Evolutionary conservation across 2,329 filamentous ascomycete genomes (phyloP).

Genomic region (Penicillium sp.): DNA sequence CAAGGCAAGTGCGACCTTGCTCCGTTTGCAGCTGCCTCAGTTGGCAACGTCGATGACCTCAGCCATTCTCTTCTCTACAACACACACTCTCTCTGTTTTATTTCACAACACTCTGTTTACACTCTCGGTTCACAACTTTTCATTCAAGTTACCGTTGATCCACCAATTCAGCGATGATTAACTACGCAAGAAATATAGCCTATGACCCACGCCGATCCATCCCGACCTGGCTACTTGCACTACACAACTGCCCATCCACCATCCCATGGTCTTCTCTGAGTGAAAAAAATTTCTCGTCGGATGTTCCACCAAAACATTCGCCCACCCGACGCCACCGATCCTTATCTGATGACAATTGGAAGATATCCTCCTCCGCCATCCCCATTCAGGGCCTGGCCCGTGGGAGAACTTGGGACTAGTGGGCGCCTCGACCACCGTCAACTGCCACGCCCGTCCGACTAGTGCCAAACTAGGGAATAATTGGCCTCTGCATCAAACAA

Average conservation of each 20-base stretch:
- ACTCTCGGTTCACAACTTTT: no score
- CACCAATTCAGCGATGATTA: not conserved
- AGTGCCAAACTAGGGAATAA: not conserved
- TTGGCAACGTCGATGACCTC: not conserved
- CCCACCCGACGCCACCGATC: slow-evolving; percentile 1
- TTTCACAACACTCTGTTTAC: no score
- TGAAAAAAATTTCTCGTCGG: not conserved
- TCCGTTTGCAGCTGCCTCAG: not conserved
- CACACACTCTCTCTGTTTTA: not conserved
- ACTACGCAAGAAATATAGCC: not conserved
- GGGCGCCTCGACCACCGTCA: not conserved
- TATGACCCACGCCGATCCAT: not conserved
- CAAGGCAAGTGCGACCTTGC: not conserved
- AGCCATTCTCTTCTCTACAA: not conserved
- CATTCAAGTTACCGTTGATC: no score
- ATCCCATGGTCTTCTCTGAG: not conserved
- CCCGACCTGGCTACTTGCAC: not conserved
- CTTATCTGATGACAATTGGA: slow-evolving; percentile 7
- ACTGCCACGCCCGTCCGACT: not conserved
- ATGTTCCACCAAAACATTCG: not conserved
- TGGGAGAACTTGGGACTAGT: not conserved
- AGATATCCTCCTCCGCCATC: not conserved
- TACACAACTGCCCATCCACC: not conserved
- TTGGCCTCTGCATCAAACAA: not conserved
- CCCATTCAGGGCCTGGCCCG: not conserved